Evolutionary conservation across 192 early-diverging fungal genomes (phyloP), one percentile per base, ranked within the genome.

Genomic region (Coemansia sp.): DNA sequence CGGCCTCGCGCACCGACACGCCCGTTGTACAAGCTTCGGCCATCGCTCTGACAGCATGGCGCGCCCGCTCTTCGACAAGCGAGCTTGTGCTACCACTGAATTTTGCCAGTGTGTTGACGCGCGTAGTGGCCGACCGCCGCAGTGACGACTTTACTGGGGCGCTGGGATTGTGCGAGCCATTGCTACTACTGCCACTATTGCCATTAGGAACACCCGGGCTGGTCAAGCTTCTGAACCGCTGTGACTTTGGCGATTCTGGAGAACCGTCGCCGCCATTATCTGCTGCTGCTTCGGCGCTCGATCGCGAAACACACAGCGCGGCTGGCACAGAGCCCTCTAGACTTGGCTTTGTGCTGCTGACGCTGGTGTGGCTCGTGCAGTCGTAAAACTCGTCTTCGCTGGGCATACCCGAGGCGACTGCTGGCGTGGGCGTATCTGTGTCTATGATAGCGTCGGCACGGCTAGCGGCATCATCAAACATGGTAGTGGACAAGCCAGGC

Each of bases 351-450:
- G 68, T 53, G 62, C 75, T 72, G 66, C 69, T 71, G 7, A 31
- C 19, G 72, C 69, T 71, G 4, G 36, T 15, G 51, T 55, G 51
- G 46, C 75, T 77, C 51, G 64, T 65, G 62, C 74, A 77, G 68
- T 82, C 80, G 41, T 67, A 74, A 23, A 71, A 82, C 50, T 77
- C 75, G 65, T 82, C 80, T 25, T 82, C 72, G 63, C 80, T 77
- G 21, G 41, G 53, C 5, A 58, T 36, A 21, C 66, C 63, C 8
- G 61, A 65, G 15, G 38, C 36, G 36, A 36, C 29, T 12, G 6
- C 34, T n/a, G 50, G 42, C 10, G 2, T 59, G 42, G 14, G 36
- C 10, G 12, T 34, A 19, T 58, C 57, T 15, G 55, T 10, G n/a
- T 36, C 38, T 19, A 27, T n/a, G 19, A 4, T 37, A 19, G 34